Conservation (phyloP, 305 asterid genomes). For the Plantago coronopus region DNA sequence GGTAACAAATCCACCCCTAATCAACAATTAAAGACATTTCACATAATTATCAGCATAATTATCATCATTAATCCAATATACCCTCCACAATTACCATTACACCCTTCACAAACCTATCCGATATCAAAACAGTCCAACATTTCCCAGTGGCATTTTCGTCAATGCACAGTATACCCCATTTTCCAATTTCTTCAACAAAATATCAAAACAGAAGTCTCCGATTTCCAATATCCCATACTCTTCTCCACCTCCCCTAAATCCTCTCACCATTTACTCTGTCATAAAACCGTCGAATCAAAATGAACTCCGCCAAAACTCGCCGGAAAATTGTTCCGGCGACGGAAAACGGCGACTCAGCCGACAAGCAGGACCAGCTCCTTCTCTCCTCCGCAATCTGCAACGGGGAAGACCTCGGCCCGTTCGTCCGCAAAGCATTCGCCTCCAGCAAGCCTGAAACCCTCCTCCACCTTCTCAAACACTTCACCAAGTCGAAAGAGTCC, state of each 20-base stretch:
- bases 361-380: constrained; percentile 87
- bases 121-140: neutral
- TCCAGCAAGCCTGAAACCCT: constrained; percentile 87
- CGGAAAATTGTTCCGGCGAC: constrained; percentile 71
- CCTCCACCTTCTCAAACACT: constrained; percentile 69
- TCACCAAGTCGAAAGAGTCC: constrained; percentile 73
- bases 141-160: neutral
- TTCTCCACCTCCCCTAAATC: constrained; percentile 37
- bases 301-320: constrained; percentile 63
- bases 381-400: constrained; percentile 84
- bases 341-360: constrained; percentile 71
- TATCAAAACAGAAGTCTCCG: neutral
- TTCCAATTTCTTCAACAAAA: neutral
- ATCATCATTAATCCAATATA: neutral
- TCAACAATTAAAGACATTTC: neutral
- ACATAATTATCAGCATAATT: neutral
- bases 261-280: constrained; percentile 43
- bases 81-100: too few species aligned
- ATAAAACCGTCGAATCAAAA: constrained; percentile 17
- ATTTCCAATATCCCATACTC: neutral
- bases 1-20: too few species aligned
- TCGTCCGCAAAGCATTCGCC: constrained; percentile 76
- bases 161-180: neutral
- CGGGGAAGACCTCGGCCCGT: constrained; percentile 89
- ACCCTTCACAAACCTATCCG: too few species aligned